A percentile compares a stretch with the other conserved stretches of the same genome.
phyloP scores from a whole-genome alignment of 345 rosid genomes.

The Citrus unshiu region DNA sequence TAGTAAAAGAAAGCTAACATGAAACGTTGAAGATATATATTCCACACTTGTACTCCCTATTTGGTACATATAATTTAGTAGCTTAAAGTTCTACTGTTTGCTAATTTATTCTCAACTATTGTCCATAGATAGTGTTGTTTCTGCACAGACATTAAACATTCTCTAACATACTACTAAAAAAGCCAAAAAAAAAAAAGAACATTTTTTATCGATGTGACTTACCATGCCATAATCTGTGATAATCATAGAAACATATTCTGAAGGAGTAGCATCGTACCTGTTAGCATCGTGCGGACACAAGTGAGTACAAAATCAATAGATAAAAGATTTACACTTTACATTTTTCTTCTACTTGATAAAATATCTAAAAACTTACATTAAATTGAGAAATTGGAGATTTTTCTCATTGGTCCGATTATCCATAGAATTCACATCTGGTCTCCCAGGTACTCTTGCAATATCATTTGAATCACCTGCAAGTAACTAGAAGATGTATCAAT shows the following conservation, averaged over 20 bases:
- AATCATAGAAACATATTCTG: conserved; percentile 72
- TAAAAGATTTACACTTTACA: not conserved
- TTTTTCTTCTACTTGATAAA: not conserved
- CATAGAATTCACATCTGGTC: conserved; percentile 31
- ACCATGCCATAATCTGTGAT: conserved; percentile 85
- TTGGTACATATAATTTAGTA: not conserved
- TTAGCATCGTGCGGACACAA: not conserved
- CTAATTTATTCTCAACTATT: not conserved
- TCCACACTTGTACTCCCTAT: not conserved
- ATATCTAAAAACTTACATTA: conserved; percentile 42
- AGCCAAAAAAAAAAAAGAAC: not conserved
- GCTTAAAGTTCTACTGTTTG: not conserved
- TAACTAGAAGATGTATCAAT: not conserved
- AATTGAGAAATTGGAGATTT: conserved; percentile 62
- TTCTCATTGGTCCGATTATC: conserved; percentile 36
- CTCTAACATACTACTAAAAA: not conserved
- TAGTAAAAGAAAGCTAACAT: not conserved
- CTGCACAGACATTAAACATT: not conserved
- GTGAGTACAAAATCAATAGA: conserved; percentile 6
- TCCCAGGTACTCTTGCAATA: conserved; percentile 45
- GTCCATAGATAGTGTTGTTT: not conserved
- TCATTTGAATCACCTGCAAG: conserved; percentile 62
- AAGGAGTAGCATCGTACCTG: conserved; percentile 83
- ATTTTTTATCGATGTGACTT: conserved; percentile 11
- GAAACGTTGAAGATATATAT: not conserved